Evolutionary conservation across 495 filamentous ascomycete genomes (phyloP), one percentile per base, ranked within the genome.

Genomic region (Xylaria flabelliformis): DNA sequence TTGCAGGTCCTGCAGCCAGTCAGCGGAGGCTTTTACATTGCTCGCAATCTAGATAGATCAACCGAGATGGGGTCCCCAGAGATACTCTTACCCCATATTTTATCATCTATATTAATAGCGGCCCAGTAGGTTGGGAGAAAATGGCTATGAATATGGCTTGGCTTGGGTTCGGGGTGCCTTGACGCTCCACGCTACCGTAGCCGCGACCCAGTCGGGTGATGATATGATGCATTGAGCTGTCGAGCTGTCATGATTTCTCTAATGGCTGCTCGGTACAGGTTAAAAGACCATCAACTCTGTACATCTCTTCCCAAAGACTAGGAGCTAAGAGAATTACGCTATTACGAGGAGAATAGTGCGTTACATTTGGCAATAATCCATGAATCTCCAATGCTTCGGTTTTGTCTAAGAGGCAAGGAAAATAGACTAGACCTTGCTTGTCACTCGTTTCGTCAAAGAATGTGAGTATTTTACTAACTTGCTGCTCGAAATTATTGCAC

Each of bases 31-130:
- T 4, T 17, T 42, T 41, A 56, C 13, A 55, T 56, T 67, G n/a
- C 32, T 15, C 13, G 32, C 36, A 67, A 67, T 67, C 21, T 67
- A 66, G 64, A 24, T 53, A 66, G 39, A 46, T 46, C 26, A 42
- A 29, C 15, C 41, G 12, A 24, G 12, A n/a, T 39, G 46, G 29
- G 21, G 32, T 42, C 7, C 44, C 46, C 7, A 4, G 46, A 65
- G 32, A n/a, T 0, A 21, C n/a, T 21, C 2, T 0, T 66, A 51
- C 64, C 46, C 64, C 44, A 21, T 46, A 53, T 50, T 44, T 66
- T 66, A 50, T 66, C 32, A 53, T 50, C 26, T 66, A 53, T 39
- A 51, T 66, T 44, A 66, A 66, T 29, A 17, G 17, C 64, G 7
- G 29, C 44, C n/a, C 42, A 29, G 62, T 42, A 29, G 24, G 24